Evolutionary conservation across 331 rosid species (phyloP).

Genomic region (Arachis monticola): DNA sequence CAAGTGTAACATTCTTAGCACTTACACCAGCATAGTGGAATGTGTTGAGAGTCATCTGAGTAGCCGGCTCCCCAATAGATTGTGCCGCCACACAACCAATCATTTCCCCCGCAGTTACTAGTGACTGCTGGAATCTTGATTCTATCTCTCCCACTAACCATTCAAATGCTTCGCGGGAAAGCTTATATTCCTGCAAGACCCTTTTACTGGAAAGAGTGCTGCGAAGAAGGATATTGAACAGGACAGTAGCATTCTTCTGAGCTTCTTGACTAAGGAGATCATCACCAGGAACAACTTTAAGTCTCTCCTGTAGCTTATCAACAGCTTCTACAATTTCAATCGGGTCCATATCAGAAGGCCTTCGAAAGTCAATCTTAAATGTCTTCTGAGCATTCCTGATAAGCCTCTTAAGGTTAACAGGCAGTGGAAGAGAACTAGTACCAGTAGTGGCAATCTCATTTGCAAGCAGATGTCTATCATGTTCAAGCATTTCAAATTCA

Average conservation of each 20-base stretch:
- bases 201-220: conserved; percentile 97
- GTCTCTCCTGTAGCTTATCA: conserved; percentile 97
- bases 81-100: conserved; percentile 99
- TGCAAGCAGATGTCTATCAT: conserved; percentile 83
- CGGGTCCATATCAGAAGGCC: conserved; percentile 98
- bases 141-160: conserved; percentile 99
- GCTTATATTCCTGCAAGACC: conserved; percentile 95
- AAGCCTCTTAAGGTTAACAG: conserved; percentile 95
- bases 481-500: conserved; percentile 87
- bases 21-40: conserved; percentile 99
- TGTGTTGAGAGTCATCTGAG: conserved; percentile 99
- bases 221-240: conserved; percentile 87
- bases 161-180: conserved; percentile 97
- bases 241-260: conserved; percentile 93
- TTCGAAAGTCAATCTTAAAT: conserved; percentile 91
- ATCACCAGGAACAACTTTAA: conserved; percentile 97
- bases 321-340: conserved; percentile 99
- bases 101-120: conserved; percentile 98
- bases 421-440: conserved; percentile 88
- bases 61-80: conserved; percentile 97
- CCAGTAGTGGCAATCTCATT: conserved; percentile 89
- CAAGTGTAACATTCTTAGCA: conserved; percentile 99
- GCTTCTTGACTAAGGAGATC: conserved; percentile 91
- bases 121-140: conserved; percentile 92
- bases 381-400: conserved; percentile 98